Conservation (phyloP, 768 basidiomycete species). For the Grammothele lineata region DNA sequence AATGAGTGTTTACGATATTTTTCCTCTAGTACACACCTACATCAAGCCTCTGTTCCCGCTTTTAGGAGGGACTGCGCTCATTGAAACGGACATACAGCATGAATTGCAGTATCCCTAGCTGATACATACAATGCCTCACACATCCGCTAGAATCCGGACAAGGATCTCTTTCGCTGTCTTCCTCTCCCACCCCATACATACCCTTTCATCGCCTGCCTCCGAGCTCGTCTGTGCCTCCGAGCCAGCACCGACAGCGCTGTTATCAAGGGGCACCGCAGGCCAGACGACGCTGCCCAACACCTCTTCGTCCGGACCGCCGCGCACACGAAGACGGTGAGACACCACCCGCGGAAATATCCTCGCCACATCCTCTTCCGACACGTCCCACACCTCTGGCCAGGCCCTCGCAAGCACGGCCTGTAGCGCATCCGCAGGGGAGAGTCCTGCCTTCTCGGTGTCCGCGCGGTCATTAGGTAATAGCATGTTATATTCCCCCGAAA, state of each 20-base stretch:
- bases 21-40: too few relatives aligned
- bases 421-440: slow-evolving; percentile 7
- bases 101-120: too few relatives aligned
- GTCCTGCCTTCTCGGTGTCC: background rate
- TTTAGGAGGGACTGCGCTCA: too few relatives aligned
- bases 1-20: too few relatives aligned
- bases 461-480: background rate
- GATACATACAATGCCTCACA: slow-evolving; percentile 23
- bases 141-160: slow-evolving; percentile 51
- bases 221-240: slow-evolving; percentile 3
- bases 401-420: slow-evolving; percentile 14
- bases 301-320: slow-evolving; percentile 68
- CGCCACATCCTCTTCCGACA: slow-evolving; percentile 72
- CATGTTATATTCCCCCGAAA: background rate
- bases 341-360: slow-evolving; percentile 69
- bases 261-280: slow-evolving; percentile 38
- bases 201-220: slow-evolving; percentile 11
- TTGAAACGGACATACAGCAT: too few relatives aligned
- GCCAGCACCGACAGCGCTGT: slow-evolving; percentile 1
- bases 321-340: slow-evolving; percentile 69
- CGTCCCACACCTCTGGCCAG: slow-evolving; percentile 37
- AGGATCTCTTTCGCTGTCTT: slow-evolving; percentile 64
- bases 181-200: slow-evolving; percentile 31
- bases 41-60: too few relatives aligned
- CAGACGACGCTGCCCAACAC: slow-evolving; percentile 59